phyloP scores from a whole-genome alignment of 2,329 filamentous ascomycete genomes.

The Penicillium paneum region DNA sequence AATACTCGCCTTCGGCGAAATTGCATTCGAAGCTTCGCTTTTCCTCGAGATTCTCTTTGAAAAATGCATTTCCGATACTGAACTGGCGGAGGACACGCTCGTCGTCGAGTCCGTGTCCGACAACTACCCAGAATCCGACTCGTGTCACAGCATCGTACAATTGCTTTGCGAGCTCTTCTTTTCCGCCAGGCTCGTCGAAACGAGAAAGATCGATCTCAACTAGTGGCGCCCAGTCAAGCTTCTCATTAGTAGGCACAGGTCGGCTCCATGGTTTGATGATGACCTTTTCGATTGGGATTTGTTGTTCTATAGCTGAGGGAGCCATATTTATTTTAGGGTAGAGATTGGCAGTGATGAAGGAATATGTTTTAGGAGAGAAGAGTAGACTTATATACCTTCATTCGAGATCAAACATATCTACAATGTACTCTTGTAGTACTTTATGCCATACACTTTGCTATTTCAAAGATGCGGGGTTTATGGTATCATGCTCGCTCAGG shows the following conservation, averaged over 20 bases:
- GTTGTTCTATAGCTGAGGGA: constrained; percentile 21
- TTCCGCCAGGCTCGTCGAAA: constrained; percentile 54
- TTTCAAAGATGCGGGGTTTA: constrained; percentile 13
- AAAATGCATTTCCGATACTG: constrained; percentile 29
- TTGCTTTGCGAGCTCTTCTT: constrained; percentile 52
- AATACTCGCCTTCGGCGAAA: constrained; percentile 33
- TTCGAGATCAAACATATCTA: background rate
- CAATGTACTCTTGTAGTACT: background rate
- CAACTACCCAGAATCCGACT: constrained; percentile 32
- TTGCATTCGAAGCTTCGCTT: constrained; percentile 28
- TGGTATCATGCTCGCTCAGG: constrained; percentile 11
- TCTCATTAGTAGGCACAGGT: constrained; percentile 22
- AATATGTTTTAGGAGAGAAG: background rate
- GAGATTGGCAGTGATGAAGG: background rate
- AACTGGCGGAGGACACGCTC: constrained; percentile 28
- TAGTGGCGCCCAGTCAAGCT: constrained; percentile 51
- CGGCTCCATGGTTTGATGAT: constrained; percentile 28
- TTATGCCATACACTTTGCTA: background rate
- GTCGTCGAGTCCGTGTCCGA: constrained; percentile 22
- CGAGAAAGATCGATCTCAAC: constrained; percentile 55
- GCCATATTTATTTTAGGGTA: constrained; percentile 13
- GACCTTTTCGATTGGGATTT: constrained; percentile 3
- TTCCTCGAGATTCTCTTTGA: constrained; percentile 26
- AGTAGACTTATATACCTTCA: background rate
- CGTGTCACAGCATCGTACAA: constrained; percentile 52